Conservation (phyloP, 805 yeast species). For the Saccharomycopsis schoenii region DNA sequence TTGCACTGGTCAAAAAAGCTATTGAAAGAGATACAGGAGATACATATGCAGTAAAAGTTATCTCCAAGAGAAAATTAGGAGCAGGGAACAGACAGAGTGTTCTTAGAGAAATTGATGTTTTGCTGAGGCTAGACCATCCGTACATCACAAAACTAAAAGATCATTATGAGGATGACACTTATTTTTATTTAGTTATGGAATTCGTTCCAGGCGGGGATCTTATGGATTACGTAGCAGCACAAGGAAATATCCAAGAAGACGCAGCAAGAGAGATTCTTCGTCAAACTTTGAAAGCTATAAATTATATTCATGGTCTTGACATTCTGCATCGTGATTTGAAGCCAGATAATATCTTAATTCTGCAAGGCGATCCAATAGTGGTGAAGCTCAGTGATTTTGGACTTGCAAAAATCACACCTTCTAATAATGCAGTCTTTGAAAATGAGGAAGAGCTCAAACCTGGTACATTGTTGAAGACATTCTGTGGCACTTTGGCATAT, state of each 20-base stretch:
- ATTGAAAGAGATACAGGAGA: conserved; percentile 78
- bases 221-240: conserved; percentile 93
- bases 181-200: conserved; percentile 88
- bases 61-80: conserved; percentile 66
- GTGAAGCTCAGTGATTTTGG: conserved; percentile 97
- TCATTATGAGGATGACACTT: conserved; percentile 73
- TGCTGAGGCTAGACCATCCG: conserved; percentile 71
- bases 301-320: conserved; percentile 80
- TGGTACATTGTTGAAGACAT: conserved; percentile 84
- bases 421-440: background rate
- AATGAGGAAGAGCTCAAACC: conserved; percentile 35
- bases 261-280: conserved; percentile 79
- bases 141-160: conserved; percentile 77
- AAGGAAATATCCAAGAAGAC: conserved; percentile 86
- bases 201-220: conserved; percentile 93
- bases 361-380: conserved; percentile 80
- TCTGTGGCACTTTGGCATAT: conserved; percentile 95
- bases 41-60: conserved; percentile 84
- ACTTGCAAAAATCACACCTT: conserved; percentile 58
- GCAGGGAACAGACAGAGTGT: conserved; percentile 75
- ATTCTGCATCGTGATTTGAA: conserved; percentile 94
- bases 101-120: conserved; percentile 73
- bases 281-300: conserved; percentile 76
- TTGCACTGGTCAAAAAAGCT: conserved; percentile 90
- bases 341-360: conserved; percentile 90